These are phyloP conservation scores for Fusarium lateritium DNA, from an alignment of 2,329 filamentous ascomycete species.

Conservation along the genomic window DNA sequence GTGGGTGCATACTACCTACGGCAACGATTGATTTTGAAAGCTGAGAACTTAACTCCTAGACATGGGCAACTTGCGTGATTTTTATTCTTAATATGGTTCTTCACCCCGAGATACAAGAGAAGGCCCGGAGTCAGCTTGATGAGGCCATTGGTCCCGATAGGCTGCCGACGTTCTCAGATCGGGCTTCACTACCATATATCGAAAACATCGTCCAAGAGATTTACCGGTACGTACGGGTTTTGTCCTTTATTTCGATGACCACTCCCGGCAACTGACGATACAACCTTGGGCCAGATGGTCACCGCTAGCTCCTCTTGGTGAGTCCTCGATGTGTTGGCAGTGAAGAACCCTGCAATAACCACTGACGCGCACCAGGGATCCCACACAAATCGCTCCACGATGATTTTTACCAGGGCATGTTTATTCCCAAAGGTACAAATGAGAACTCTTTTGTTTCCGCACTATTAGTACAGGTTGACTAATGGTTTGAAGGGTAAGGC, in stretches of 20 bases:
- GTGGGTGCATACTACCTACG: conserved; percentile 37
- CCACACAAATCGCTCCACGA: conserved; percentile 69
- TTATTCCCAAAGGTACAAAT: conserved; percentile 66
- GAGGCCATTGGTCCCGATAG: conserved; percentile 57
- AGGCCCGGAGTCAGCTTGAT: conserved; percentile 64
- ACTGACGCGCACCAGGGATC: conserved; percentile 54
- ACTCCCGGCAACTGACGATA: conserved; percentile 7
- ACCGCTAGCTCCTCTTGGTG: conserved; percentile 63
- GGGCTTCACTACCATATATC: conserved; percentile 59
- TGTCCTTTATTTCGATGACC: not conserved
- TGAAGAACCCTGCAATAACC: conserved; percentile 12
- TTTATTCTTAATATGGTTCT: conserved; percentile 61
- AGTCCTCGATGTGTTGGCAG: conserved; percentile 7
- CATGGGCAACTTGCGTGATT: conserved; percentile 53
- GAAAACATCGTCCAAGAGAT: conserved; percentile 62
- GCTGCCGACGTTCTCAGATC: conserved; percentile 63
- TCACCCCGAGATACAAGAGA: conserved; percentile 61
- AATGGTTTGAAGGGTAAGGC: conserved; percentile 40
- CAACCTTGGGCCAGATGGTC: conserved; percentile 51
- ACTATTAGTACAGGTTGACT: not conserved
- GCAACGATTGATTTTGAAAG: conserved; percentile 42
- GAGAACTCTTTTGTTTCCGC: not conserved
- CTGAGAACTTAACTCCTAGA: conserved; percentile 37
- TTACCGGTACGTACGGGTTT: conserved; percentile 51
- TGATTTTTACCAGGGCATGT: conserved; percentile 70